phyloP scores from a whole-genome alignment of 768 basidiomycete species.

The Rhizopogon vinicolor region DNA sequence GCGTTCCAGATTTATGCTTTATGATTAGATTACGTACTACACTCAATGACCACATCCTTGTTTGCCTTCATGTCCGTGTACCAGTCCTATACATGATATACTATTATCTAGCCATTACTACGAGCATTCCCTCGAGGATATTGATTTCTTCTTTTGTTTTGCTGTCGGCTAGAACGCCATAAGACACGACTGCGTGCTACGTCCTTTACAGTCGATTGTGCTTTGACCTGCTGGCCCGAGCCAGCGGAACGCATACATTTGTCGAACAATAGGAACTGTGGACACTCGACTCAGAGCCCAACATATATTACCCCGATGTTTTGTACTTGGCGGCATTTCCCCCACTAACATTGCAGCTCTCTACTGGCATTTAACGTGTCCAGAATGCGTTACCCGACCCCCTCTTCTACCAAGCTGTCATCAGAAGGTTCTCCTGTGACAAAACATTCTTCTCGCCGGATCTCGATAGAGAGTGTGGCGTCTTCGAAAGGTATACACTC shows the following conservation, averaged over 20 bases:
- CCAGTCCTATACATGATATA: conserved; percentile 12
- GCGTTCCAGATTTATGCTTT: too few relatives aligned
- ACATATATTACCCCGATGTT: too few relatives aligned
- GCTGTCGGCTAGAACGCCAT: too few relatives aligned
- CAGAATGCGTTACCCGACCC: conserved; percentile 3
- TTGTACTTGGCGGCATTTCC: too few relatives aligned
- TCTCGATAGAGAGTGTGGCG: neutral
- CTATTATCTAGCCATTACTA: conserved; percentile 10
- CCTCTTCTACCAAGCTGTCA: conserved; percentile 3
- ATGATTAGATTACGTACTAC: conserved; percentile 16
- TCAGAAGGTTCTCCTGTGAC: conserved; percentile 1
- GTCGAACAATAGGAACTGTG: too few relatives aligned
- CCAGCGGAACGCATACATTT: too few relatives aligned
- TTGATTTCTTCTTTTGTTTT: neutral
- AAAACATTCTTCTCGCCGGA: conserved; percentile 12
- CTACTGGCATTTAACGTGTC: too few relatives aligned
- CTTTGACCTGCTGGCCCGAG: too few relatives aligned
- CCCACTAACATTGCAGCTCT: too few relatives aligned
- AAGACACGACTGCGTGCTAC: too few relatives aligned
- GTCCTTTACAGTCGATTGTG: too few relatives aligned
- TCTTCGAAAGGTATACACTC: conserved; percentile 5
- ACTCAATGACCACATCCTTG: conserved; percentile 14
- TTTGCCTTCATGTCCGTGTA: conserved; percentile 7
- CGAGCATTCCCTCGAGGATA: conserved; percentile 2
- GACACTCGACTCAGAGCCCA: too few relatives aligned